Conservation (phyloP, 805 yeast species). For the Candida mattraensis region DNA sequence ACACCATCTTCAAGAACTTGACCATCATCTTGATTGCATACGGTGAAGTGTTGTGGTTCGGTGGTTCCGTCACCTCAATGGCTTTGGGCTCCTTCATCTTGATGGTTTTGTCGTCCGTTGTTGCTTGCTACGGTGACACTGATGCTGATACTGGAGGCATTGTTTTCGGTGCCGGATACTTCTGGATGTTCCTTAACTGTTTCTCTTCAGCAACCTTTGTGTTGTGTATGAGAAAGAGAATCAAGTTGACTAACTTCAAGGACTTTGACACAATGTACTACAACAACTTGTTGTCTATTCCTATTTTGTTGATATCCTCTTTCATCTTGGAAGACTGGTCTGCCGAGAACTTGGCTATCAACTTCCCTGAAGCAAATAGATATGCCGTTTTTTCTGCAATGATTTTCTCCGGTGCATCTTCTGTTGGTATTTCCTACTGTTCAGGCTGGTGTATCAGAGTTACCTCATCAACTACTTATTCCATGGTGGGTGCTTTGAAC, state of each 20-base stretch:
- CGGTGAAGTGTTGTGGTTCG: slow-evolving; percentile 97
- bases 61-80: slow-evolving; percentile 87
- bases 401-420: slow-evolving; percentile 89
- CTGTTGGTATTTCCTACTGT: slow-evolving; percentile 97
- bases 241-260: slow-evolving; percentile 93
- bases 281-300: slow-evolving; percentile 92
- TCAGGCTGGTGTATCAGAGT: slow-evolving; percentile 99
- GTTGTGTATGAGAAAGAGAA: slow-evolving; percentile 94
- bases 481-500: slow-evolving; percentile 99
- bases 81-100: slow-evolving; percentile 83
- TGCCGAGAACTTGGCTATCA: slow-evolving; percentile 63
- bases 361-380: slow-evolving; percentile 77
- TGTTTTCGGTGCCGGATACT: slow-evolving; percentile 70
- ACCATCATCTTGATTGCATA: slow-evolving; percentile 96
- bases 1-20: slow-evolving; percentile 96
- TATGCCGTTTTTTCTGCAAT: slow-evolving; percentile 72
- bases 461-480: slow-evolving; percentile 96
- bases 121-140: slow-evolving; percentile 83
- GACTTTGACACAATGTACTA: slow-evolving; percentile 98
- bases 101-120: slow-evolving; percentile 94
- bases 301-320: slow-evolving; percentile 77
- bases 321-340: slow-evolving; percentile 92
- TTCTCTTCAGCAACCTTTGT: slow-evolving; percentile 92
- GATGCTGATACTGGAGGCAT: slow-evolving; percentile 38
- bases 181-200: slow-evolving; percentile 97